Conservation (phyloP, 2,329 filamentous ascomycete species). For the Cladorrhinum sp. region DNA sequence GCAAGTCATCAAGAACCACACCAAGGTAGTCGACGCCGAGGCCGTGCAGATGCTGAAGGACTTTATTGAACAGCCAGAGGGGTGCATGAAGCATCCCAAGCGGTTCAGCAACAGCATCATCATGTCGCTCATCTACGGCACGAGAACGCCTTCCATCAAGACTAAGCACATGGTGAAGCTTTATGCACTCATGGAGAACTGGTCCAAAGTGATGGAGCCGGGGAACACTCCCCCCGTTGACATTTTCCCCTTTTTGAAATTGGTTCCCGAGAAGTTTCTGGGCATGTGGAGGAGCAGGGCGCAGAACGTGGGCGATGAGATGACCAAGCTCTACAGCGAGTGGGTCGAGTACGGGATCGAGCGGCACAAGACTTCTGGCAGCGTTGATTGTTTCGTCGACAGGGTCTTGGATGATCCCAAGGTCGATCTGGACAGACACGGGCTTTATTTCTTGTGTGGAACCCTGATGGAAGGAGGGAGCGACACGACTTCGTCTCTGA, state of each 20-base stretch:
- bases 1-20: conserved; percentile 42
- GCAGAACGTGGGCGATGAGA: conserved; percentile 36
- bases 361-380: conserved; percentile 30
- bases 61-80: conserved; percentile 38
- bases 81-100: conserved; percentile 47
- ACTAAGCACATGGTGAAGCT: conserved; percentile 37
- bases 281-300: conserved; percentile 39
- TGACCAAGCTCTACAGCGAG: conserved; percentile 41
- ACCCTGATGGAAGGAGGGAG: conserved; percentile 35
- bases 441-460: conserved; percentile 37
- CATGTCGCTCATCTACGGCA: conserved; percentile 41
- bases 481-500: conserved; percentile 36
- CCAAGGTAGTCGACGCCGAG: conserved; percentile 45
- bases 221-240: conserved; percentile 50
- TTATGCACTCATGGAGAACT: conserved; percentile 42
- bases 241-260: conserved; percentile 43
- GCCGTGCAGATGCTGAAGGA: conserved; percentile 46
- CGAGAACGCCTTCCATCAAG: conserved; percentile 33
- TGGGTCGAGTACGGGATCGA: conserved; percentile 34
- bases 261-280: conserved; percentile 40
- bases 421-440: conserved; percentile 31
- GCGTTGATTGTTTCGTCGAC: conserved; percentile 38
- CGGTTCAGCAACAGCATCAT: conserved; percentile 49
- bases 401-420: conserved; percentile 37
- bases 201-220: conserved; percentile 43